phyloP scores from a whole-genome alignment of 2,329 filamentous ascomycete genomes.

The Fusarium irregulare region DNA sequence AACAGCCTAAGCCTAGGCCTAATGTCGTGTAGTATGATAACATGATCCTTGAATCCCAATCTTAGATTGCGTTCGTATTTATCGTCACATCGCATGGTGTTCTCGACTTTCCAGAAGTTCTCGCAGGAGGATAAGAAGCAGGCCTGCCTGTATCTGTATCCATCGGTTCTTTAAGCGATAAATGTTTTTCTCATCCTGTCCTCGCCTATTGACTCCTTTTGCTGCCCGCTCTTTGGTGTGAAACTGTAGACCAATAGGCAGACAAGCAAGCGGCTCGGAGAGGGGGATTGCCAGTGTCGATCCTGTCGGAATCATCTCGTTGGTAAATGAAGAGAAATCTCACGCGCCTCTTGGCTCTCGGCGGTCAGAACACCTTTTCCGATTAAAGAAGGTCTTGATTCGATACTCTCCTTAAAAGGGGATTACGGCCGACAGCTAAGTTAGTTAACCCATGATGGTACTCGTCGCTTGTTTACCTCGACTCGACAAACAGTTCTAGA shows the following conservation, averaged over 20 bases:
- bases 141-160: neutral
- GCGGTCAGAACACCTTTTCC: conserved; percentile 27
- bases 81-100: conserved; percentile 19
- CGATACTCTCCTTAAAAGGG: conserved; percentile 2
- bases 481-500: neutral
- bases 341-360: conserved; percentile 34
- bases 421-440: conserved; percentile 4
- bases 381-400: conserved; percentile 23
- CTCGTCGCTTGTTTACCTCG: too few species aligned
- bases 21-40: conserved; percentile 8
- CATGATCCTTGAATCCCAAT: conserved; percentile 23
- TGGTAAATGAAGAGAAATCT: conserved; percentile 37
- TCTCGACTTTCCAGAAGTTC: conserved; percentile 10
- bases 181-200: neutral
- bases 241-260: neutral
- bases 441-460: neutral
- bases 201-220: neutral
- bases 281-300: conserved; percentile 36
- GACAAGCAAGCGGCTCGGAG: neutral
- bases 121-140: neutral
- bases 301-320: conserved; percentile 33
- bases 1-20: conserved; percentile 28
- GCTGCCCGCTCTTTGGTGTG: conserved; percentile 1
- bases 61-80: conserved; percentile 38
- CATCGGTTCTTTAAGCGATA: conserved; percentile 4